Conservation (phyloP, 2,329 filamentous ascomycete genomes). For the Cucurbitaria berberidis region DNA sequence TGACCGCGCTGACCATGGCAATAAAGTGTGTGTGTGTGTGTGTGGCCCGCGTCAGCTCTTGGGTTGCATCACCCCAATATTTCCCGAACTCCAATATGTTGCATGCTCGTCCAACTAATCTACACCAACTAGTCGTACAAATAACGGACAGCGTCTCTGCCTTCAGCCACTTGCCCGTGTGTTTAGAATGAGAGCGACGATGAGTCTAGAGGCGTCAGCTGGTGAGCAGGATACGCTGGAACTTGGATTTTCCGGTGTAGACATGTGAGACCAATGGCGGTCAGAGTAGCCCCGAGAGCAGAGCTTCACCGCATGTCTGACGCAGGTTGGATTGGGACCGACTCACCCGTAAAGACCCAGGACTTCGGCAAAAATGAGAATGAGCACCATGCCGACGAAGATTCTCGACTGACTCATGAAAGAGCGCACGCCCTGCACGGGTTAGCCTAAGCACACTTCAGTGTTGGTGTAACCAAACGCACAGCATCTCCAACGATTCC, state of each 20-base stretch:
- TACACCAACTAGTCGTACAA: constrained; percentile 42
- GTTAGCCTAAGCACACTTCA: constrained; percentile 25
- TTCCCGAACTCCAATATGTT: constrained; percentile 30
- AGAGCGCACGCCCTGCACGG: constrained; percentile 73
- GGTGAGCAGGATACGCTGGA: background rate
- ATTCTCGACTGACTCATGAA: constrained; percentile 97
- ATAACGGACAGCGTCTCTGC: constrained; percentile 1
- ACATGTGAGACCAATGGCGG: background rate
- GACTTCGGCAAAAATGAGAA: constrained; percentile 98
- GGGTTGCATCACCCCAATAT: background rate
- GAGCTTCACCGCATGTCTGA: background rate
- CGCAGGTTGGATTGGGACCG: background rate
- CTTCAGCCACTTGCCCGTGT: constrained; percentile 72
- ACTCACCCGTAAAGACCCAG: constrained; percentile 92
- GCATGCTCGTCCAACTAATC: constrained; percentile 27
- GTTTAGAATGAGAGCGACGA: constrained; percentile 92
- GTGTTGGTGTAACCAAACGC: constrained; percentile 36
- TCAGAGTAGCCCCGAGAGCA: background rate
- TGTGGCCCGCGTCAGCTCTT: constrained; percentile 9
- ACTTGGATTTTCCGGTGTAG: background rate
- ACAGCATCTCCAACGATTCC: constrained; percentile 92
- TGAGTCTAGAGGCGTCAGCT: constrained; percentile 65
- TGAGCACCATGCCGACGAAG: constrained; percentile 98
- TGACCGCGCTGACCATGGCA: constrained; percentile 3
- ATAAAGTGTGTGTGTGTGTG: too few species aligned